Conservation (phyloP, 2,329 filamentous ascomycete species). For the Neofusicoccum sp. region DNA sequence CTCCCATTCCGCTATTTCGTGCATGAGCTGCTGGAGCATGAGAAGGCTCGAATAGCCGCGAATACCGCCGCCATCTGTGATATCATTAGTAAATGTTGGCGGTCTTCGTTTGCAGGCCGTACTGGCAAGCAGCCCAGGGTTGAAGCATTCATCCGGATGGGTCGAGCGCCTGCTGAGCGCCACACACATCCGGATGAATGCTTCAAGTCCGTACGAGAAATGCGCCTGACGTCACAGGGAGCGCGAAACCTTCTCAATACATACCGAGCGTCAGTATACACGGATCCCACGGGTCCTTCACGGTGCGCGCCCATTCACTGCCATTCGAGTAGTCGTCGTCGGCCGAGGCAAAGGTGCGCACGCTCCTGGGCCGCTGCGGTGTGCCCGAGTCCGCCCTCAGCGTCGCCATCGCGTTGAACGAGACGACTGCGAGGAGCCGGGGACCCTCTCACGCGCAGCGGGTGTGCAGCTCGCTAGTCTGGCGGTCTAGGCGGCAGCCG, state of each 20-base stretch:
- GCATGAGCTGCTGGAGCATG: constrained; percentile 53
- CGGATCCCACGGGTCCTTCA: constrained; percentile 52
- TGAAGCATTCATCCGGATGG: not conserved
- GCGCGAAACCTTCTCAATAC: constrained; percentile 21
- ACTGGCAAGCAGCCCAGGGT: not conserved
- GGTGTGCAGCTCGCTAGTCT: not conserved
- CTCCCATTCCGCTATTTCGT: constrained; percentile 50
- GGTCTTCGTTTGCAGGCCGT: no score
- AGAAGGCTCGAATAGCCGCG: constrained; percentile 54
- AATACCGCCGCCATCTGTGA: constrained; percentile 52
- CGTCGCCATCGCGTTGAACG: constrained; percentile 10
- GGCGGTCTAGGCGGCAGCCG: not conserved
- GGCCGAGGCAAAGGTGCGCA: constrained; percentile 34
- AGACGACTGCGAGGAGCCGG: not conserved
- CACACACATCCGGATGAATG: not conserved
- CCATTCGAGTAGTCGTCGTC: constrained; percentile 43
- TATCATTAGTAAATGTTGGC: not conserved
- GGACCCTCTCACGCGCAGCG: not conserved
- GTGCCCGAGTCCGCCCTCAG: constrained; percentile 13
- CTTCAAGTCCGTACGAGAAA: not conserved
- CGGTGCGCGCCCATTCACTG: constrained; percentile 44
- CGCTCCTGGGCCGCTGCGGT: constrained; percentile 32
- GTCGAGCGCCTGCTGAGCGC: no score
- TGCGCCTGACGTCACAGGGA: no score
- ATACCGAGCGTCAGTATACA: constrained; percentile 50